phyloP scores from a whole-genome alignment of 805 yeast species.

The Candida broadrunensis region DNA sequence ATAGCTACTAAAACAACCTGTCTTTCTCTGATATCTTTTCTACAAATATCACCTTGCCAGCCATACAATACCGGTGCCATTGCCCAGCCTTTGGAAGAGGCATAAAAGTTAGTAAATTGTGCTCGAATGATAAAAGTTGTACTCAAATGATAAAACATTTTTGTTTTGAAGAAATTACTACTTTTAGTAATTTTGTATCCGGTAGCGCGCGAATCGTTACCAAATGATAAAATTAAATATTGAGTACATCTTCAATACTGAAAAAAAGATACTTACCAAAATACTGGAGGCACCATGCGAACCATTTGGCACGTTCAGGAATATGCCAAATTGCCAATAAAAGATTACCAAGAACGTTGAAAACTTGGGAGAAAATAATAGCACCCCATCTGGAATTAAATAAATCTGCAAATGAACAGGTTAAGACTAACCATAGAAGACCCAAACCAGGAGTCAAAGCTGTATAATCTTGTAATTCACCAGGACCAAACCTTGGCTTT shows the following conservation, averaged over 20 bases:
- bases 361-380: conserved; percentile 48
- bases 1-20: conserved; percentile 56
- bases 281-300: conserved; percentile 57
- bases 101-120: no score
- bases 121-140: no score
- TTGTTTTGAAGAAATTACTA: no score
- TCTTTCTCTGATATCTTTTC: conserved; percentile 54
- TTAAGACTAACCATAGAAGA: conserved; percentile 34
- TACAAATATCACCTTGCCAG: conserved; percentile 54
- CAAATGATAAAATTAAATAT: no score
- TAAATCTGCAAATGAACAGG: conserved; percentile 37
- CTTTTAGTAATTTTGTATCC: no score
- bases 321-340: conserved; percentile 61
- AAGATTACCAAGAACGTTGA: conserved; percentile 53
- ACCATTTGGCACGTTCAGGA: conserved; percentile 59
- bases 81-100: no score
- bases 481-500: conserved; percentile 23
- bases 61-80: conserved; percentile 62
- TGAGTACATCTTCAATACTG: no score
- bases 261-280: no score
- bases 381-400: conserved; percentile 54
- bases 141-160: no score
- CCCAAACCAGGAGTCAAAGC: conserved; percentile 48
- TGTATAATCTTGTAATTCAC: conserved; percentile 37
- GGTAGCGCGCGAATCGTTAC: no score